Percentiles rank a stretch among this genome's conserved stretches.
phyloP scores from a whole-genome alignment of 768 basidiomycete species.

The Suillus ampliporus region DNA sequence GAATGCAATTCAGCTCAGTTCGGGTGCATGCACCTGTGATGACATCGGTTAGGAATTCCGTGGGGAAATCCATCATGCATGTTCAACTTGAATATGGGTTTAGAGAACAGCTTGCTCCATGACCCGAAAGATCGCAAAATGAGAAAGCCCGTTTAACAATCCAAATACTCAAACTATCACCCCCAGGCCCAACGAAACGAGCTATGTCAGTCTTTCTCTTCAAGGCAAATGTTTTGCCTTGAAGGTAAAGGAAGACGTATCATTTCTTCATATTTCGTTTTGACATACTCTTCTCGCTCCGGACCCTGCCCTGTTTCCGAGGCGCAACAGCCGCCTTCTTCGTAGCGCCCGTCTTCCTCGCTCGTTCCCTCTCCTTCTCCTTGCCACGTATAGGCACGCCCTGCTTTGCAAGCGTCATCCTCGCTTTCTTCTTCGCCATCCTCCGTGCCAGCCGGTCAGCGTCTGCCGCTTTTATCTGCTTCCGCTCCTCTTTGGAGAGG shows the following conservation, averaged over 20 bases:
- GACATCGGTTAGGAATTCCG: background rate
- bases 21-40: background rate
- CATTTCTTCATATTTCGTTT: conserved; percentile 68
- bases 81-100: background rate
- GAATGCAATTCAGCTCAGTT: background rate
- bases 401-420: conserved; percentile 53
- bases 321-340: conserved; percentile 27
- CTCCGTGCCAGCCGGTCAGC: conserved; percentile 82
- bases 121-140: background rate
- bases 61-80: background rate
- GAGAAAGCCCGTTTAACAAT: background rate
- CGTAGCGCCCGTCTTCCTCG: conserved; percentile 44
- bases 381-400: conserved; percentile 45
- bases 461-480: conserved; percentile 79
- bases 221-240: background rate
- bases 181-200: no score
- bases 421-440: conserved; percentile 88
- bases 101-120: background rate
- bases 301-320: conserved; percentile 50
- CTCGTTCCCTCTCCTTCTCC: conserved; percentile 47
- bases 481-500: conserved; percentile 86
- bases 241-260: background rate
- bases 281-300: conserved; percentile 57
- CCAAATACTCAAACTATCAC: background rate
- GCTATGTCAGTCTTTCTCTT: background rate